phyloP scores from a whole-genome alignment of 257 asterid genomes.

The Nicotiana otophora region DNA sequence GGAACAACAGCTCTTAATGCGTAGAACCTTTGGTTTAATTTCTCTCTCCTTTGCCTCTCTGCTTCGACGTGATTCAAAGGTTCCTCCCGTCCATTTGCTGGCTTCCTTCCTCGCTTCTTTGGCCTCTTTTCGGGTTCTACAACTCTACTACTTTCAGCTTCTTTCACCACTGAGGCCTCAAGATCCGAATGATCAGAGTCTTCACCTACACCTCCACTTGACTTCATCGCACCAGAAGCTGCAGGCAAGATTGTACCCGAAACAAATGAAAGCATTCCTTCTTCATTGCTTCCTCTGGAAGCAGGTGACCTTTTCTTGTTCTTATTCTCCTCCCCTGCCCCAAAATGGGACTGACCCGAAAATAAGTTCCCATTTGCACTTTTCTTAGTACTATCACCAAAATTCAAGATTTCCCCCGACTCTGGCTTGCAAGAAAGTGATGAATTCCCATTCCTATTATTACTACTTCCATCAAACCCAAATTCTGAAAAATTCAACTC shows the following conservation, averaged over 20 bases:
- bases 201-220: neutral
- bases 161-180: constrained; percentile 14
- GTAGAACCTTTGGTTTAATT: constrained; percentile 16
- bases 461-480: constrained; percentile 9
- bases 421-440: constrained; percentile 19
- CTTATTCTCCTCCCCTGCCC: neutral
- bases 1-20: constrained; percentile 16
- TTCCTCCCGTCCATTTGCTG: constrained; percentile 15
- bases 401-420: constrained; percentile 21
- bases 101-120: constrained; percentile 15
- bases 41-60: constrained; percentile 21
- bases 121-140: constrained; percentile 11
- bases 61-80: constrained; percentile 18
- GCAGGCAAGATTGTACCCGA: constrained; percentile 1
- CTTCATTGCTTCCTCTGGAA: constrained; percentile 9
- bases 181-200: constrained; percentile 13
- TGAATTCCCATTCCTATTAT: constrained; percentile 1
- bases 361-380: constrained; percentile 8
- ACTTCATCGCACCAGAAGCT: neutral
- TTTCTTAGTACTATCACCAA: constrained; percentile 9
- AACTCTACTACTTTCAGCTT: constrained; percentile 9
- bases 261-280: constrained; percentile 15
- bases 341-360: neutral
- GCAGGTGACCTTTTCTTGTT: constrained; percentile 6
- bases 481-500: constrained; percentile 20